These are phyloP conservation scores for Jackrogersella minutella DNA, from an alignment of 495 filamentous ascomycete genomes.

Conservation along the genomic window DNA sequence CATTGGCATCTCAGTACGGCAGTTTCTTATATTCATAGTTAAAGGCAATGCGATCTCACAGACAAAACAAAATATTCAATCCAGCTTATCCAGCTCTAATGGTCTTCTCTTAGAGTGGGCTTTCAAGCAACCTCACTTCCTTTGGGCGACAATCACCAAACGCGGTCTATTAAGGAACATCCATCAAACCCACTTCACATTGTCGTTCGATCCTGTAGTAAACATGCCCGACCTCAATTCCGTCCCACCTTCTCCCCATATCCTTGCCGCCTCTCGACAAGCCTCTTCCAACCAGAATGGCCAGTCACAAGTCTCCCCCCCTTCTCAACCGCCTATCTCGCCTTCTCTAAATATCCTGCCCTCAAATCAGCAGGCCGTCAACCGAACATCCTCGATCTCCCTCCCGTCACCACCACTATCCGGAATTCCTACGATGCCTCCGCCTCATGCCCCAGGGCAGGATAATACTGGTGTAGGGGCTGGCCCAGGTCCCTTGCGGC, in stretches of 20 bases:
- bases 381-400: slow-evolving; percentile 57
- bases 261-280: slow-evolving; percentile 48
- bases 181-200: slow-evolving; percentile 5
- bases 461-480: slow-evolving; percentile 66
- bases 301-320: slow-evolving; percentile 38
- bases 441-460: slow-evolving; percentile 41
- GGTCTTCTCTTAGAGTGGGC: neutral
- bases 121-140: neutral
- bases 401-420: slow-evolving; percentile 60
- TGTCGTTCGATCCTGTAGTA: neutral
- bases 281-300: slow-evolving; percentile 35
- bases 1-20: neutral
- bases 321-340: slow-evolving; percentile 41
- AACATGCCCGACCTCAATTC: slow-evolving; percentile 68
- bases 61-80: neutral
- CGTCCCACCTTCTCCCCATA: slow-evolving; percentile 62
- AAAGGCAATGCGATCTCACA: slow-evolving; percentile 11
- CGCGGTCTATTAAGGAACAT: neutral
- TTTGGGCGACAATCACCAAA: neutral
- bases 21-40: neutral
- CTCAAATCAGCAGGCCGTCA: slow-evolving; percentile 61
- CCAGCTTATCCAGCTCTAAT: slow-evolving; percentile 8
- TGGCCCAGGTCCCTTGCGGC: slow-evolving; percentile 76
- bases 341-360: slow-evolving; percentile 58
- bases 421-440: slow-evolving; percentile 49